Evolutionary conservation across 2,329 filamentous ascomycete species (phyloP), one percentile per base, ranked within the genome.

Genomic region (Penicillium nordicum): DNA sequence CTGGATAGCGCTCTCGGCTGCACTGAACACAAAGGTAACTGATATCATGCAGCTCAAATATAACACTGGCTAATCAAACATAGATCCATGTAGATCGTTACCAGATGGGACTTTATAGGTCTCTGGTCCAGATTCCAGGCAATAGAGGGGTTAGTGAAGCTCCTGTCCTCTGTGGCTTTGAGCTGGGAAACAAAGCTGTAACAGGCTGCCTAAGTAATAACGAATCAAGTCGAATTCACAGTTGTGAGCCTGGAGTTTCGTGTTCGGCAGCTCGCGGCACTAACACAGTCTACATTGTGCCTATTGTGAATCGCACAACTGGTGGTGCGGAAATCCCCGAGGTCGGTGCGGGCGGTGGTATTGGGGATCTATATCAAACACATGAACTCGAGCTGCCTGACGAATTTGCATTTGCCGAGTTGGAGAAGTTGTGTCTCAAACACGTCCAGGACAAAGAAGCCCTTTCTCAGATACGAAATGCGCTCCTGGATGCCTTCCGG

Each of bases 81-180:
- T 0, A 88, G 79, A 83, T 96, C 2, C 93, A 97, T 65, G 84
- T 97, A 3, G 91, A 96, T 68, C 77, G 84, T 16, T 97, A 97
- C 69, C 90, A 92, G 63, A 79, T 88, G 67, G 75, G 80, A 1
- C 79, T 97, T 0, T 97, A 95, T 67, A 77, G 77, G 40, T 84
- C 87, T 1, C 81, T 92, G 0, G 73, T 74, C 1, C 65, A 74
- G 1, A 69, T 75, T 1, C 76, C 78, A 1, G 55, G 69, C 69
- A 49, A 73, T 69, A 44, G 78, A 60, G 70, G 71, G 1, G 73
- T 80, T 12, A 76, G 78, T 6, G 88, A 91, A 67, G 87, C 84
- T 0, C 79, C 89, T 3, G 83, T 83, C 5, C 79, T 96, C 10
- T 85, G 83, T 12, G 91, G 92, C 0, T 93, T 88, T 67, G 80